Percentiles rank a stretch among this genome's conserved stretches.
Evolutionary conservation across 2,329 filamentous ascomycete species (phyloP).

Genomic region (Cladosporium sp.): DNA sequence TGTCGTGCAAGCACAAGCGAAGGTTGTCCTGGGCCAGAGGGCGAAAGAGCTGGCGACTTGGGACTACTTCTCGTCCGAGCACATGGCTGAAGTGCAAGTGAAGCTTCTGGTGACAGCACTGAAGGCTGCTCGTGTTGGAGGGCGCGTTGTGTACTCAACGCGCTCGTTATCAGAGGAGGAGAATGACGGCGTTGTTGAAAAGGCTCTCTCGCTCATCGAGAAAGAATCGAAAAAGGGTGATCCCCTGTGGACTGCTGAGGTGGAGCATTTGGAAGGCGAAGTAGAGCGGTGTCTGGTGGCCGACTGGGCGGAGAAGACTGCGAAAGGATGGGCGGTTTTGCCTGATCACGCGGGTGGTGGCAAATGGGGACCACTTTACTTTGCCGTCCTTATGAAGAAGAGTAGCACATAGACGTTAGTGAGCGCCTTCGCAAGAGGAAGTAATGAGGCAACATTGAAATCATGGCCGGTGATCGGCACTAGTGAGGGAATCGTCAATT

Average conservation of each 20-base stretch:
- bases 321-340: slow-evolving; percentile 42
- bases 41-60: slow-evolving; percentile 42
- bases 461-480: neutral
- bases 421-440: neutral
- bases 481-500: neutral
- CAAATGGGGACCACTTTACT: slow-evolving; percentile 45
- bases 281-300: slow-evolving; percentile 23
- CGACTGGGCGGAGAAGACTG: slow-evolving; percentile 36
- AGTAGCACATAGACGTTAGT: neutral
- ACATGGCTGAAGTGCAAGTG: slow-evolving; percentile 37
- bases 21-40: slow-evolving; percentile 27
- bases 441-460: neutral
- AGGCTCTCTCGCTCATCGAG: slow-evolving; percentile 35
- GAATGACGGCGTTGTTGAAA: slow-evolving; percentile 45
- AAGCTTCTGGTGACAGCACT: slow-evolving; percentile 42
- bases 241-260: slow-evolving; percentile 34
- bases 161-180: slow-evolving; percentile 43
- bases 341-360: slow-evolving; percentile 41
- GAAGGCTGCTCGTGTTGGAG: slow-evolving; percentile 38
- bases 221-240: slow-evolving; percentile 42
- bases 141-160: slow-evolving; percentile 43
- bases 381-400: slow-evolving; percentile 40
- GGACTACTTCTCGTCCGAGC: slow-evolving; percentile 40
- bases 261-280: slow-evolving; percentile 26
- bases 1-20: slow-evolving; percentile 40